Percentiles rank a stretch among this genome's conserved stretches.
These are phyloP conservation scores for Arthroderma sp. DNA, from an alignment of 2,329 filamentous ascomycete genomes.

Conservation along the genomic window DNA sequence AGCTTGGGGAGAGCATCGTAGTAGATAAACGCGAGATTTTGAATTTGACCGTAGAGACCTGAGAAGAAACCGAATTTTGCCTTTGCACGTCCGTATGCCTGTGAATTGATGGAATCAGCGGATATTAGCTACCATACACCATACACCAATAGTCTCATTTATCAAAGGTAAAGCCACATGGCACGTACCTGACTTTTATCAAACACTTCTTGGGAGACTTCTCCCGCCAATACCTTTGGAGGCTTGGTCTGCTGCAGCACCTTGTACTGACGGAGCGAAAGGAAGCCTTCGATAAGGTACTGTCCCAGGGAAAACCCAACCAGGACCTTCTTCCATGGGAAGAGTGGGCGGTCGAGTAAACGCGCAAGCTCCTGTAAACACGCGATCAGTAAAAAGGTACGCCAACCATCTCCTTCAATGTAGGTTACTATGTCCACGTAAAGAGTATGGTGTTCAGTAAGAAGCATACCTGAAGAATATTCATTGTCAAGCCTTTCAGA, in stretches of 20 bases:
- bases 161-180: not conserved
- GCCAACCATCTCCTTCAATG: not conserved
- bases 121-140: not conserved
- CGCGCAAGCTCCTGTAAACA: slow-evolving; percentile 53
- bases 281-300: slow-evolving; percentile 77
- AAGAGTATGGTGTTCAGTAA: slow-evolving; percentile 7
- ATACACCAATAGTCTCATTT: not conserved
- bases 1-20: slow-evolving; percentile 82
- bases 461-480: slow-evolving; percentile 23
- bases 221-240: slow-evolving; percentile 74
- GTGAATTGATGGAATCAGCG: slow-evolving; percentile 3
- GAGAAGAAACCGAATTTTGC: slow-evolving; percentile 74
- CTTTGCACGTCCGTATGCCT: slow-evolving; percentile 91
- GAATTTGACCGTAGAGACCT: slow-evolving; percentile 71
- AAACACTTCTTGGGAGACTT: slow-evolving; percentile 79
- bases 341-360: slow-evolving; percentile 78
- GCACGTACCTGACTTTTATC: slow-evolving; percentile 68
- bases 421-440: not conserved
- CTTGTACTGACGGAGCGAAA: slow-evolving; percentile 80
- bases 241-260: slow-evolving; percentile 67
- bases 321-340: slow-evolving; percentile 96
- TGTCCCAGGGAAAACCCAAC: slow-evolving; percentile 88
- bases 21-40: slow-evolving; percentile 80
- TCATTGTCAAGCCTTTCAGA: slow-evolving; percentile 14
- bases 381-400: not conserved